Evolutionary conservation across 2,329 filamentous ascomycete genomes (phyloP), one percentile per base, ranked within the genome.

Genomic region (Thermothelomyces thermophilus): DNA sequence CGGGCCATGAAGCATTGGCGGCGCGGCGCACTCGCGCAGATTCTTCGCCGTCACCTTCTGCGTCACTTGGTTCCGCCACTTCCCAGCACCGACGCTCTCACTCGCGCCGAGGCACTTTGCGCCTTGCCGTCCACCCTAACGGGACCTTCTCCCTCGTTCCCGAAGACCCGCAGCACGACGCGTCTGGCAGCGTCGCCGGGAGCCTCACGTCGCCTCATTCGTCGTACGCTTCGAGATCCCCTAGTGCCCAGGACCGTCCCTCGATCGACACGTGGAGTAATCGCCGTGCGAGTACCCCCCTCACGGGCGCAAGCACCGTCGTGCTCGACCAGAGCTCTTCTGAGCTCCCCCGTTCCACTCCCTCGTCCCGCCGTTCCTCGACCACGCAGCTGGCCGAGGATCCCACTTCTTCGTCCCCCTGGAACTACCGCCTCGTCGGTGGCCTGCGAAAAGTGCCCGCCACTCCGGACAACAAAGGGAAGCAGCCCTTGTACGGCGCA

Each of bases 71-170:
- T 20, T 51, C 54, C 39, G 50, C 51, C 19, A 42, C 50, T 9
- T 50, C 51, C 49, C 36, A 41, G 47, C 52, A 16, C 37, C 53
- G 54, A 36, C 65, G 66, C 28, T 62, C 70, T 45, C 54, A 58
- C 41, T 69, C 71, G 13, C 67, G 71, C 39, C 67, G 71, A 51
- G 66, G 66, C 46, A 73, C 72, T 53, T 61, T 73, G 46, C 48
- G 41, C 26, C 72, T 82, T 51, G 71, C 70, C 46, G 65, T 82
- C 24, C 70, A 80, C 57, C 63, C 76, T 5, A 75, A 82, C 63
- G 79, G 79, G 64, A 82, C 78, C 4, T 82, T 82, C 58, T 78
- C 76, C 14, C 64, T 81, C 31, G 64, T 73, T 22, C 61, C 68
- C 24, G 67, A 64, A 37, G 53, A 56, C 36, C 46, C 50, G 19